Evolutionary conservation across 305 asterid species (phyloP).

Genomic region (Fraxinus nigra): DNA sequence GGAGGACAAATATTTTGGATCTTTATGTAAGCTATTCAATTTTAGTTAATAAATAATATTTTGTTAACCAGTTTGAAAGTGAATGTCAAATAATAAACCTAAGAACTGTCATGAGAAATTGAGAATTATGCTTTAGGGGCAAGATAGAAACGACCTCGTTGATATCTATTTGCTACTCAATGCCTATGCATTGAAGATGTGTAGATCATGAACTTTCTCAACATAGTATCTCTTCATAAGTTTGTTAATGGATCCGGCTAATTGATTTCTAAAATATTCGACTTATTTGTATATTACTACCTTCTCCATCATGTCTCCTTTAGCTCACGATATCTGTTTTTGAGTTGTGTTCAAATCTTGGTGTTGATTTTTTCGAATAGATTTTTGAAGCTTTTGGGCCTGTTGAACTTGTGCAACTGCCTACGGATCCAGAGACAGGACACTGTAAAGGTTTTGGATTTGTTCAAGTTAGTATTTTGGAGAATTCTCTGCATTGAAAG

Average conservation of each 20-base stretch:
- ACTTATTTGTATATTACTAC: not conserved
- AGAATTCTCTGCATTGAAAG: conserved; percentile 9
- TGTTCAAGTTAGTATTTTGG: conserved; percentile 74
- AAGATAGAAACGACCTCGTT: not conserved
- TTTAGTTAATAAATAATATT: not conserved
- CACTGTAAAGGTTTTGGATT: conserved; percentile 99
- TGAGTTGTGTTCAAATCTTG: not conserved
- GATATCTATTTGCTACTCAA: not conserved
- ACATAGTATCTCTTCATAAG: not conserved
- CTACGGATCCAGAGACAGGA: conserved; percentile 96
- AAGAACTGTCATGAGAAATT: not conserved
- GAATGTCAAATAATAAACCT: not conserved
- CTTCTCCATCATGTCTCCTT: not conserved
- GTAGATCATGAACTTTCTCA: not conserved
- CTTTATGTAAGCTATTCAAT: not conserved
- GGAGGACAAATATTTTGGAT: not conserved
- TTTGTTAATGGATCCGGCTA: not conserved
- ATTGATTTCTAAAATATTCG: not conserved
- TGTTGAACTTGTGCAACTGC: conserved; percentile 95
- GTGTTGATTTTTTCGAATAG: conserved; percentile 31
- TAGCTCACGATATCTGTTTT: not conserved
- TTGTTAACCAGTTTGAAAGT: not conserved
- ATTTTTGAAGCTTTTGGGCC: conserved; percentile 98
- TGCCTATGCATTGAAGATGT: not conserved
- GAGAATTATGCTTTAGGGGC: not conserved